These are phyloP conservation scores for Porphyra umbilicalis DNA, from an alignment of 31 red algal species.

Conservation along the genomic window DNA sequence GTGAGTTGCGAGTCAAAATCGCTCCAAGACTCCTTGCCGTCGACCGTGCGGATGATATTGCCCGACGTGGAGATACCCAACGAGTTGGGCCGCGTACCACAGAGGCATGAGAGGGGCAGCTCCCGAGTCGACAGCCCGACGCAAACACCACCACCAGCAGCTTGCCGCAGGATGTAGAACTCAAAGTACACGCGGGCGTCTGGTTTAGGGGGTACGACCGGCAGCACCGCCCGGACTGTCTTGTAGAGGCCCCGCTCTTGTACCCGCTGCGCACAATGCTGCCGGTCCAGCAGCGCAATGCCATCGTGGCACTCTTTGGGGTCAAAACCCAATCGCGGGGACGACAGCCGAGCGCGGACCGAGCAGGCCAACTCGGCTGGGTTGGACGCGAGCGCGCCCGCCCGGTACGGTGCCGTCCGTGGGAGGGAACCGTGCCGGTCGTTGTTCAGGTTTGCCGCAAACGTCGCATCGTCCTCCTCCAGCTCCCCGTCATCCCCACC, in stretches of 20 bases:
- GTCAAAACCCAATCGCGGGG: constrained; percentile 79
- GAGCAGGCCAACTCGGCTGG: constrained; percentile 80
- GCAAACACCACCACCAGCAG: constrained; percentile 67
- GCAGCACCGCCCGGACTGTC: constrained; percentile 68
- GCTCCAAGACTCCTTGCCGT: constrained; percentile 92
- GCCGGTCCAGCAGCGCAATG: constrained; percentile 68
- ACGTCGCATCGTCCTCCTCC: constrained; percentile 55
- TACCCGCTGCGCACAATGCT: constrained; percentile 78
- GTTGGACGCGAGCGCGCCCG: constrained; percentile 43
- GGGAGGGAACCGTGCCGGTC: constrained; percentile 58
- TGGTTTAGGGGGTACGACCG: constrained; percentile 8
- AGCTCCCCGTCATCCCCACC: not conserved
- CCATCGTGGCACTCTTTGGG: constrained; percentile 83
- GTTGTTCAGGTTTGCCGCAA: constrained; percentile 55
- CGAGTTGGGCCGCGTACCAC: constrained; percentile 94
- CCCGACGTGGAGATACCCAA: constrained; percentile 84
- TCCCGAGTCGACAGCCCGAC: constrained; percentile 84
- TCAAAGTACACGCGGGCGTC: constrained; percentile 59
- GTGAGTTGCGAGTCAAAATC: constrained; percentile 62
- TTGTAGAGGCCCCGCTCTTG: constrained; percentile 83
- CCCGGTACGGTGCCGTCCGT: constrained; percentile 53
- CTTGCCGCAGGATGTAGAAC: constrained; percentile 56
- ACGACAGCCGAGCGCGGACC: constrained; percentile 70
- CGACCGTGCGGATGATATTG: constrained; percentile 76
- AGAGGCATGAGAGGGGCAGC: constrained; percentile 80